Percentiles rank a stretch among this genome's conserved stretches.
Evolutionary conservation across 352 stramenopile genomes (phyloP).

Genomic region (Phytophthora aleatoria): DNA sequence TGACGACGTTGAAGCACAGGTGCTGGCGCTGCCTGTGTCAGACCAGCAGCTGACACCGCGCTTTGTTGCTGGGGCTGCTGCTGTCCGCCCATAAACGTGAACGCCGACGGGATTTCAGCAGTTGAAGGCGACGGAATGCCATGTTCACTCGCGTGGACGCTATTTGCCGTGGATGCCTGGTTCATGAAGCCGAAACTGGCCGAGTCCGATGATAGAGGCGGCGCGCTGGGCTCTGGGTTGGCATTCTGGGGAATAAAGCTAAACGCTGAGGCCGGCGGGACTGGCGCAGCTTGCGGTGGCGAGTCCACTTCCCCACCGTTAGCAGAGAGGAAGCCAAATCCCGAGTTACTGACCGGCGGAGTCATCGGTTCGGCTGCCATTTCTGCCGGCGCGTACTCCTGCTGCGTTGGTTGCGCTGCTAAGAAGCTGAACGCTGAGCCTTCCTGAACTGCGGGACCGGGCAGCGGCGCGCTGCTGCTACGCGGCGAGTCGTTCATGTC

Average conservation of each 20-base stretch:
- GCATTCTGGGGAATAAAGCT: conserved; percentile 27
- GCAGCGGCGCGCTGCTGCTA: conserved; percentile 43
- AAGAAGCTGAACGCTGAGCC: conserved; percentile 43
- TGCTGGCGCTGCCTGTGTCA: conserved; percentile 19
- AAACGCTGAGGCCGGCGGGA: conserved; percentile 22
- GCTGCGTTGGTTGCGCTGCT: conserved; percentile 8
- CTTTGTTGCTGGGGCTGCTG: conserved; percentile 22
- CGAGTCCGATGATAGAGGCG: conserved; percentile 32
- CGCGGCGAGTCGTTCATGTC: conserved; percentile 38
- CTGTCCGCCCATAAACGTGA: conserved; percentile 52
- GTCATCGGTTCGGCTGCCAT: conserved; percentile 37
- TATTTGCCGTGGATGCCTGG: conserved; percentile 7
- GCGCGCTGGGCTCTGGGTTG: conserved; percentile 26
- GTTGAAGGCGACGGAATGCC: conserved; percentile 28
- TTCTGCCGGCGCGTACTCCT: conserved; percentile 23
- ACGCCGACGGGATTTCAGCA: conserved; percentile 40
- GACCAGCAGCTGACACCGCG: conserved; percentile 7
- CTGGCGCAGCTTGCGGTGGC: conserved; percentile 4
- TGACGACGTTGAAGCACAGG: conserved; percentile 29
- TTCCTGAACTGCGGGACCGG: conserved; percentile 25
- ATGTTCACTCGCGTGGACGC: conserved; percentile 22
- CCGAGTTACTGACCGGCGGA: conserved; percentile 36
- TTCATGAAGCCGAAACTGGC: conserved; percentile 53
- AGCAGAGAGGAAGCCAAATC: conserved; percentile 43
- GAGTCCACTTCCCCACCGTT: conserved; percentile 33